Base-by-base conservation (phyloP, 2,329 filamentous ascomycete species). In the Waltergamsia citrina region DNA sequence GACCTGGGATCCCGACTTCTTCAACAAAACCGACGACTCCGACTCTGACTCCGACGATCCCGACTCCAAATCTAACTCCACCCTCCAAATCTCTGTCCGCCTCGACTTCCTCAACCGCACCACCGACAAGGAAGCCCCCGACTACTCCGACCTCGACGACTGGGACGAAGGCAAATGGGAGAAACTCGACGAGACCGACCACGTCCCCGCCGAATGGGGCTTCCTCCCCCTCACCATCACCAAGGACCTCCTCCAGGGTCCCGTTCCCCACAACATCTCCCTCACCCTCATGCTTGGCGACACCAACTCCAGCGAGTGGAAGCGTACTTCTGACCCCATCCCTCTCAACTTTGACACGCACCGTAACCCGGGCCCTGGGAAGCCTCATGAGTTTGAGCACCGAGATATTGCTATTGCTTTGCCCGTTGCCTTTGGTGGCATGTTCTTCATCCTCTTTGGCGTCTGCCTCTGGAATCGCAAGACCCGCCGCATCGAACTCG, bases 391-490 rank as follows among this genome's bases (percentile, higher is more conserved):
- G 34, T 52, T 55, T 41, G 41, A 51, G 39, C 47, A 62, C 32
- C 43, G 56, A 8, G 66, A 62, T 19, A 54, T 77, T 29, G 60
- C 62, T 47, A 70, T 78, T 42, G 71, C 63, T 11, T 57, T 77
- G 6, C 71, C 72, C 14, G 52, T 59, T 35, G 54, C 69, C 15
- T 51, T 71, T n/a, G 65, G 62, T 32, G 57, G 65, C 45, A 52
- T 71, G 35, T 31, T 57, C 27, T 39, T 74, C 32, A 56, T 69
- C 41, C 38, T 74, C 44, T 28, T 78, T 56, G 60, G 78, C 53
- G 49, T 76, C 53, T 62, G 68, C 57, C 35, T 79, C 60, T 74
- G 64, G 62, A 71, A 74, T 52, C 58, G 62, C 35, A 60, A 65
- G 45, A 52, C 59, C n/a, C 63, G 71, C 36, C 50, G 50, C 39